Base-by-base conservation (phyloP, 306 rosid genomes). In the Vachellia pachyceras region DNA sequence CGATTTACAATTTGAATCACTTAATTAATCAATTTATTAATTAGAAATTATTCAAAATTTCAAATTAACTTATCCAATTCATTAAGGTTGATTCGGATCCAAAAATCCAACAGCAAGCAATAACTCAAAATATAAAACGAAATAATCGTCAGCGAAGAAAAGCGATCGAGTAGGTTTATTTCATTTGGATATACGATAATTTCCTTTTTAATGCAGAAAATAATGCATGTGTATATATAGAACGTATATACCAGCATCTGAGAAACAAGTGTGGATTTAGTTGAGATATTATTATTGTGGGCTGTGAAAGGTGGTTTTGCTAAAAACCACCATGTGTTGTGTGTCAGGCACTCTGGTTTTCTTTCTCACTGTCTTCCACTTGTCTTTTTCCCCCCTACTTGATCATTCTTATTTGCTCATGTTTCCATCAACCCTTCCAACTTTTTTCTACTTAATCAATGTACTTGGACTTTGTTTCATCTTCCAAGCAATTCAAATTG, bases 221-320 rank as follows among this genome's bases (percentile, higher is more conserved):
- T 0, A 8, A 6, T 54, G 60, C 10, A 18, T 6, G 60, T 14
- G 5, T 14, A n/a, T 49, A 7, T 3, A 14, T 49, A 29, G 33
- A 29, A 29, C 33, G 2, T 29, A 29, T 18, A 15, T 14, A 5
- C n/a, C 7, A 49, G n/a, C 6, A 15, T 49, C 4, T 3, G 25
- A 90, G 86, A 92, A 88, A 87, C 77, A 18, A 69, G 15, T 78
- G 86, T 76, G 85, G 92, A 84, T 84, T 89, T 73, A 85, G 80
- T 71, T 73, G 60, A 63, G 78, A 90, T 92, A n/a, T n/a, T n/a
- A n/a, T n/a, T n/a, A 85, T 84, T 92, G 97, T 92, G 97, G 93
- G 97, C 92, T 86, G 90, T 77, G 87, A 79, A 76, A 84, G 87
- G 70, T 75, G 85, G 74, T 84, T 42, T 83, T 76, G 47, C 8